These are phyloP conservation scores for Claviceps lovelessii DNA, from an alignment of 2,329 filamentous ascomycete genomes.

Conservation along the genomic window DNA sequence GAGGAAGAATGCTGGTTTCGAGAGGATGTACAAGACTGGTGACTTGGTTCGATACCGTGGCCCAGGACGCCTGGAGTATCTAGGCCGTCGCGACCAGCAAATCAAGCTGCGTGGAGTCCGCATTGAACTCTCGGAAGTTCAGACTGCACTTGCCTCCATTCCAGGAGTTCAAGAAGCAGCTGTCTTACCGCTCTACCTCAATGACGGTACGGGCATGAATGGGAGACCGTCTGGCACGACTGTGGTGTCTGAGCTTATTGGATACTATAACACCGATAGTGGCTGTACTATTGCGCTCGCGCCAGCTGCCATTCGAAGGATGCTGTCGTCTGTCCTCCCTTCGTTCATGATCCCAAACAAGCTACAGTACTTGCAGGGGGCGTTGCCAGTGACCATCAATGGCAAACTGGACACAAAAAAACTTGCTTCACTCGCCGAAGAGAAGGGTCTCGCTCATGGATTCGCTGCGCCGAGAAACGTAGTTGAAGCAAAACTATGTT, in stretches of 20 bases:
- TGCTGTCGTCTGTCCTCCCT: not conserved
- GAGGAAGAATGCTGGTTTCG: not conserved
- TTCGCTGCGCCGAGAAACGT: not conserved
- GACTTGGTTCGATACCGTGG: conserved; percentile 7
- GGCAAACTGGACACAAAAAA: conserved; percentile 4
- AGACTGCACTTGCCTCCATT: conserved; percentile 3
- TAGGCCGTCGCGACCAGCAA: conserved; percentile 9
- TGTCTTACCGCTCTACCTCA: conserved; percentile 1
- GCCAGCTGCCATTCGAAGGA: not conserved
- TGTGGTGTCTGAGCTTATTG: not conserved
- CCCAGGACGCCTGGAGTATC: conserved; percentile 7
- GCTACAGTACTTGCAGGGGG: not conserved
- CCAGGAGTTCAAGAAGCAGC: conserved; percentile 3
- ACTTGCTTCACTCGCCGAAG: not conserved
- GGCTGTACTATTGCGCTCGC: not conserved
- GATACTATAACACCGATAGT: not conserved
- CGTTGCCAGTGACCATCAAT: conserved; percentile 3
- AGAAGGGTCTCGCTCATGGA: not conserved
- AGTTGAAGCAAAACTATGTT: not conserved
- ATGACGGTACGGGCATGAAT: not conserved
- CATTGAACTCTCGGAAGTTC: conserved; percentile 8
- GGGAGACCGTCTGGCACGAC: not conserved
- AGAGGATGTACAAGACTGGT: conserved; percentile 7
- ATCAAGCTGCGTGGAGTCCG: conserved; percentile 9
- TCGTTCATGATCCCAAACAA: conserved; percentile 1